Percentiles rank a stretch among this genome's conserved stretches.
These are phyloP conservation scores for Liquidambar formosana DNA, from an alignment of 164 flowering plant species.

Conservation along the genomic window DNA sequence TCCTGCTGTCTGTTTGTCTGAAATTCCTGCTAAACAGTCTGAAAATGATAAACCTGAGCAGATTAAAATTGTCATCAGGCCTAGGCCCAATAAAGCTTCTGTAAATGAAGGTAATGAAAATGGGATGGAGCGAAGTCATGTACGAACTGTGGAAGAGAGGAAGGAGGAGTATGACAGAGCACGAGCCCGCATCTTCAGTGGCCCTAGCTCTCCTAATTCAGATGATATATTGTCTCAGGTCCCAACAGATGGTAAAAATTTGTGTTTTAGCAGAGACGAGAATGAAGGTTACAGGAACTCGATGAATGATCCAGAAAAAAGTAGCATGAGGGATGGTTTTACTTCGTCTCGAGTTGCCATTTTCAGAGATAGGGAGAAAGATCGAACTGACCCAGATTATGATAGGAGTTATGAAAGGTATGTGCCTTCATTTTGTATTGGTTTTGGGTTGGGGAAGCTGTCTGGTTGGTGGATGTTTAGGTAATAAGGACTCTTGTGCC, in stretches of 20 bases:
- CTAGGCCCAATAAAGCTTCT: conserved; percentile 46
- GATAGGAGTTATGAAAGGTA: conserved; percentile 94
- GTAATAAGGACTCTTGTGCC: background rate
- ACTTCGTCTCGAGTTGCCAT: conserved; percentile 78
- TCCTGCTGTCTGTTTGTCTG: conserved; percentile 67
- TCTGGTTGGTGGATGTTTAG: background rate
- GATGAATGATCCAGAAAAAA: conserved; percentile 44
- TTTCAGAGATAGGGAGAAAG: conserved; percentile 89
- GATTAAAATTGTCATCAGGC: conserved; percentile 64
- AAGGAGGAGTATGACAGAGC: conserved; percentile 93
- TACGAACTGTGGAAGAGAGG: conserved; percentile 87
- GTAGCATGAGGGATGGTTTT: conserved; percentile 39
- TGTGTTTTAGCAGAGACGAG: conserved; percentile 42
- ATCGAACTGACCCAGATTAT: conserved; percentile 89
- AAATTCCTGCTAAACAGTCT: conserved; percentile 66
- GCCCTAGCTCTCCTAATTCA: conserved; percentile 41
- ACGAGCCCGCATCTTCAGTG: conserved; percentile 85
- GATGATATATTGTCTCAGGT: conserved; percentile 37
- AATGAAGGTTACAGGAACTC: conserved; percentile 35
- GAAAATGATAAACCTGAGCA: conserved; percentile 63
- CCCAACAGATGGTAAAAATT: conserved; percentile 37
- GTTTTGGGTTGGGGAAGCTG: background rate
- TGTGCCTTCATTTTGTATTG: background rate
- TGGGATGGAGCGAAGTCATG: conserved; percentile 42
- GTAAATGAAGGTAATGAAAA: conserved; percentile 35